Percentiles rank a stretch among this genome's conserved stretches.
These are phyloP conservation scores for Talaromyces sp. DNA, from an alignment of 2,329 filamentous ascomycete genomes.

Conservation along the genomic window DNA sequence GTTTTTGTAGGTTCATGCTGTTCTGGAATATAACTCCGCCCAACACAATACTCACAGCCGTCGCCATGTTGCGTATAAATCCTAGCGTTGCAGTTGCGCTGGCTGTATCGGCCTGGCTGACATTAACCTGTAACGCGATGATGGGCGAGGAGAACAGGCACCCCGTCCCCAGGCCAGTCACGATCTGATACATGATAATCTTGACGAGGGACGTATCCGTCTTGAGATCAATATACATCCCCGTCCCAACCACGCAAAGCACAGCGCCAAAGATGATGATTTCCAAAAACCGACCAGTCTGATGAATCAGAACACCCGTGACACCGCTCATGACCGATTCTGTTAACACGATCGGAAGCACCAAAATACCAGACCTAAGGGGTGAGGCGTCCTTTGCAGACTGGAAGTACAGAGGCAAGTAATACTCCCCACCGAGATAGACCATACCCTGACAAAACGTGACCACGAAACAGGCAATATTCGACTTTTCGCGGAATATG, in stretches of 20 bases:
- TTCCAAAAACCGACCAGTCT: slow-evolving; percentile 51
- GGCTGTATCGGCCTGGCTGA: slow-evolving; percentile 50
- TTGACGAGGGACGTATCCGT: slow-evolving; percentile 37
- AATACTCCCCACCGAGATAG: slow-evolving; percentile 67
- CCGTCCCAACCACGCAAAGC: slow-evolving; percentile 48
- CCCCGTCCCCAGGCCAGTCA: slow-evolving; percentile 53
- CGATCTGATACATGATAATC: slow-evolving; percentile 51
- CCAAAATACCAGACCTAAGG: slow-evolving; percentile 57
- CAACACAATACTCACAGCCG: slow-evolving; percentile 66
- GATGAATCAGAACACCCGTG: slow-evolving; percentile 51
- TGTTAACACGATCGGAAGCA: slow-evolving; percentile 59
- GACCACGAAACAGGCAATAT: slow-evolving; percentile 56
- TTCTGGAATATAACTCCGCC: slow-evolving; percentile 81
- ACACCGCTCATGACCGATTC: slow-evolving; percentile 48
- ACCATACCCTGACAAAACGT: slow-evolving; percentile 51
- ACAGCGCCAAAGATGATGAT: slow-evolving; percentile 47
- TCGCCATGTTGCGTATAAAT: slow-evolving; percentile 66
- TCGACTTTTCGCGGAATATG: slow-evolving; percentile 58
- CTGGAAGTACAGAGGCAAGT: slow-evolving; percentile 72
- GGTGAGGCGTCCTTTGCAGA: slow-evolving; percentile 62
- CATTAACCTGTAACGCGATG: slow-evolving; percentile 56
- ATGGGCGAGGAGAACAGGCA: slow-evolving; percentile 56
- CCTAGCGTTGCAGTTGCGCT: slow-evolving; percentile 54
- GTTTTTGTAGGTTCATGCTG: slow-evolving; percentile 50
- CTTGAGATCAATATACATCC: slow-evolving; percentile 47